Evolutionary conservation across 768 basidiomycete species (phyloP).

Genomic region (Clavaria fumosa): DNA sequence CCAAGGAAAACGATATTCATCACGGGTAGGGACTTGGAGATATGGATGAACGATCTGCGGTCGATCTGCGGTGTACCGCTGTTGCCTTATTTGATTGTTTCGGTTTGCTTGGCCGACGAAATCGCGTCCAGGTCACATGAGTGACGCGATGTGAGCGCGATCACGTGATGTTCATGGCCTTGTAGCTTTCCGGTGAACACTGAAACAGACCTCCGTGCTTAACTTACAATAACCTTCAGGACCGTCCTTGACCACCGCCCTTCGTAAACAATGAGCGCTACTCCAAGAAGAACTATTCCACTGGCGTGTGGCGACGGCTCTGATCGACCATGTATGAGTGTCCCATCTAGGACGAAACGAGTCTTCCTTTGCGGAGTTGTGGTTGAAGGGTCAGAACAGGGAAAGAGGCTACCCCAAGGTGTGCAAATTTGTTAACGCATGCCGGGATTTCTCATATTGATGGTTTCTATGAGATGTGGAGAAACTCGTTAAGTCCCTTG

Average conservation of each 20-base stretch:
- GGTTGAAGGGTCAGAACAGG: slow-evolving; percentile 67
- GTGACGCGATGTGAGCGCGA: too few relatives aligned
- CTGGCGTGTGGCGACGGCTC: slow-evolving; percentile 54
- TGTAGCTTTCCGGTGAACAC: too few relatives aligned
- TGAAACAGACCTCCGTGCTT: too few relatives aligned
- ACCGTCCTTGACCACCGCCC: too few relatives aligned
- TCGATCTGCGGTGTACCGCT: too few relatives aligned
- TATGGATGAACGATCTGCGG: too few relatives aligned
- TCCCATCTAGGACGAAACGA: slow-evolving; percentile 45
- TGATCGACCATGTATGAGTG: slow-evolving; percentile 24
- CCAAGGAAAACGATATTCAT: slow-evolving; percentile 62
- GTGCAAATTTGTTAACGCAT: slow-evolving; percentile 33
- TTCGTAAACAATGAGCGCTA: too few relatives aligned
- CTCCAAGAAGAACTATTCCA: slow-evolving; percentile 62
- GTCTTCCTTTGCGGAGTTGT: slow-evolving; percentile 86
- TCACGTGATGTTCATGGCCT: too few relatives aligned
- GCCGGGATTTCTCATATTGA: slow-evolving; percentile 6
- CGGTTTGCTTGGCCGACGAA: too few relatives aligned
- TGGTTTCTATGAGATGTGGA: slow-evolving; percentile 45
- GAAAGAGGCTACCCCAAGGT: slow-evolving; percentile 56
- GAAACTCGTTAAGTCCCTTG: slow-evolving; percentile 63
- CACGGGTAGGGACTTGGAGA: slow-evolving; percentile 12
- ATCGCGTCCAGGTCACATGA: too few relatives aligned
- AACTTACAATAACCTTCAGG: too few relatives aligned
- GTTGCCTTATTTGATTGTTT: too few relatives aligned